Base-by-base conservation (phyloP, 139 green algal species). In the Chlorella sp. region DNA sequence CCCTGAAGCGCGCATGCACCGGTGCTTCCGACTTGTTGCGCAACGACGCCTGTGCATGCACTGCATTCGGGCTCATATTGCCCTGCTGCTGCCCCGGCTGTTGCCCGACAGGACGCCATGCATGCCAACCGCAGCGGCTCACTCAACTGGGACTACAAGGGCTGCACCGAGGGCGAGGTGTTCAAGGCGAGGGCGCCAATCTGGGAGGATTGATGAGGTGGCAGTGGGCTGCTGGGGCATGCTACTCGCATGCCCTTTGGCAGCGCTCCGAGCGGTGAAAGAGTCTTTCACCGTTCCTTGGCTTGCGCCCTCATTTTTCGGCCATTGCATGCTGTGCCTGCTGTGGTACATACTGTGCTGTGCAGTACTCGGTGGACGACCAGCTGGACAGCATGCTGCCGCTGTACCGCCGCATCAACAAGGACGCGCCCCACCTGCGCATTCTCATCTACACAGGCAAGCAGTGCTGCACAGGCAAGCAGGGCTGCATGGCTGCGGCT, bases 371-470 rank as follows among this genome's bases (percentile, higher is more conserved):
- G 28, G 41, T 36, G 26, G 51, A 67, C 47, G 74, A 80, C 32
- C 74, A 80, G 74, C 47, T 80, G 47, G 30, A 80, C 17, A 41
- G 25, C 30, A n/a, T 39, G 74, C 74, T 80, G 30, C 74, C 74
- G 18, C 47, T 67, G 47, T 68, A 80, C 74, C 56, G 74, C 47
- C 9, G 28, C n/a, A 67, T 80, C 47, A 80, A 68, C 47, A 55
- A 80, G 74, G n/a, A 30, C 23, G 74, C 74, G 4, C 74, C 74
- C 2, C 28, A 80, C n/a, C 74, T 80, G 30, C 47, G 32, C 47
- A 51, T 68, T 30, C 74, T 80, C n/a, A 80, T 80, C 47, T 80
- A 80, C 74, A 80, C 74, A 25, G 74, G 74, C 67, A 47, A 34
- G 21, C 28, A 1, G n/a, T 26, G 65, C 65, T 73, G 32, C 15